These are phyloP conservation scores for Zymoseptoria crescenta DNA, from an alignment of 2,329 filamentous ascomycete species.

Conservation along the genomic window DNA sequence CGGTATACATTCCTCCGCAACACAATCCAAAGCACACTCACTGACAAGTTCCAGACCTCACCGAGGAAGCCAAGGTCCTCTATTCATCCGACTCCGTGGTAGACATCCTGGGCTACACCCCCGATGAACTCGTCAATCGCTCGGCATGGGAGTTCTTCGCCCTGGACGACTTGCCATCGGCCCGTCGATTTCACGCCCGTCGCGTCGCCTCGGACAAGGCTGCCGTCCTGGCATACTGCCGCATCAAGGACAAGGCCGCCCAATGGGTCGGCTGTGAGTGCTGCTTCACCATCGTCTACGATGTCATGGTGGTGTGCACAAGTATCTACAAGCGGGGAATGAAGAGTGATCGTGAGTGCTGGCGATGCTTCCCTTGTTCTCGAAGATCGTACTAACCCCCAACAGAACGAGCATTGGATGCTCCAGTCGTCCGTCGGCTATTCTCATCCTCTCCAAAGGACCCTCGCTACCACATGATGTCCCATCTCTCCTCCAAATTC, in stretches of 20 bases:
- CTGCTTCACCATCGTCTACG: conserved; percentile 81
- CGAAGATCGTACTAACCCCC: conserved; percentile 6
- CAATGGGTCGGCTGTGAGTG: conserved; percentile 76
- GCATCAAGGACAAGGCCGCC: conserved; percentile 60
- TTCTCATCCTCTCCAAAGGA: conserved; percentile 77
- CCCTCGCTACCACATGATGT: conserved; percentile 82
- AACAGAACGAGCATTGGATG: conserved; percentile 68
- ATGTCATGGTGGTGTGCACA: conserved; percentile 78
- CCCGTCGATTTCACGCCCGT: conserved; percentile 62
- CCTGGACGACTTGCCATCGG: conserved; percentile 69
- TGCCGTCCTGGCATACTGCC: conserved; percentile 72
- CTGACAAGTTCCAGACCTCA: conserved; percentile 50
- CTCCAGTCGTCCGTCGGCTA: conserved; percentile 67
- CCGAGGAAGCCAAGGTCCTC: conserved; percentile 66
- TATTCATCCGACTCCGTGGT: conserved; percentile 77
- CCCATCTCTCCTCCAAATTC: conserved; percentile 77
- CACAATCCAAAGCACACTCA: neutral
- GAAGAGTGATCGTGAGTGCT: conserved; percentile 63
- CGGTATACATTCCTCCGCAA: conserved; percentile 48
- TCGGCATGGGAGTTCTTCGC: conserved; percentile 85
- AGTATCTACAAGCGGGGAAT: conserved; percentile 64
- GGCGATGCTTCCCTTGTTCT: neutral
- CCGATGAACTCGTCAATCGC: conserved; percentile 65
- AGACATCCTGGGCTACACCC: conserved; percentile 73
- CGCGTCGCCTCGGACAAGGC: conserved; percentile 75